phyloP scores from a whole-genome alignment of 257 asterid species.

The Scutellaria baicalensis region DNA sequence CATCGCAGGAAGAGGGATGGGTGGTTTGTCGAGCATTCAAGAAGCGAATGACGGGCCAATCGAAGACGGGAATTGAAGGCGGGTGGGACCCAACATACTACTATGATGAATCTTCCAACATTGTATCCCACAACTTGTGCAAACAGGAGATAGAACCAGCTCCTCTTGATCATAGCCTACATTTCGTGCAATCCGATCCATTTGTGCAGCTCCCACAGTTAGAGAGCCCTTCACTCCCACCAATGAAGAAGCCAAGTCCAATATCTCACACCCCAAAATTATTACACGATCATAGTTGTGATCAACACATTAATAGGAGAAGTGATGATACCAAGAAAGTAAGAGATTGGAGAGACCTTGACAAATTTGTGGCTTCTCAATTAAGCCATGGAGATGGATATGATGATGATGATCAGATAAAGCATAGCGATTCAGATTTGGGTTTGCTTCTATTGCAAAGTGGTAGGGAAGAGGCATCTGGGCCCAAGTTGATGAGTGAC shows the following conservation, averaged over 20 bases:
- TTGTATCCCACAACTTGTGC: neutral
- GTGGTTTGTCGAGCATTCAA: constrained; percentile 13
- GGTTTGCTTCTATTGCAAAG: constrained; percentile 1
- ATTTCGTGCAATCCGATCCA: constrained; percentile 20
- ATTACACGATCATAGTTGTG: constrained; percentile 7
- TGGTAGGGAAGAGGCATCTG: neutral
- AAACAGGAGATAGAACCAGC: constrained; percentile 46
- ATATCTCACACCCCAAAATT: neutral
- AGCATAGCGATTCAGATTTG: neutral
- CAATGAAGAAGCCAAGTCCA: constrained; percentile 11
- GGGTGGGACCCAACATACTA: neutral
- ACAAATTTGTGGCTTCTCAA: constrained; percentile 82
- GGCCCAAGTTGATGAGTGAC: neutral
- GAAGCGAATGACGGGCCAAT: neutral
- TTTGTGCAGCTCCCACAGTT: constrained; percentile 52
- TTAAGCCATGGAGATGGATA: constrained; percentile 57
- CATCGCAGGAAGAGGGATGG: constrained; percentile 10
- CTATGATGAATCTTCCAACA: neutral
- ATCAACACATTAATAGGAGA: constrained; percentile 6
- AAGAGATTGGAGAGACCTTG: constrained; percentile 79
- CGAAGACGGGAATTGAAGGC: neutral
- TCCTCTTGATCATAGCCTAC: constrained; percentile 15
- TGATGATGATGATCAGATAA: neutral
- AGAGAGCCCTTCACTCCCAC: constrained; percentile 31
- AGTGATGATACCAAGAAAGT: constrained; percentile 17